A percentile compares a stretch with the other conserved stretches of the same genome.
These are phyloP conservation scores for Fusarium nematophilum DNA, from an alignment of 2,329 filamentous ascomycete genomes.

Conservation along the genomic window DNA sequence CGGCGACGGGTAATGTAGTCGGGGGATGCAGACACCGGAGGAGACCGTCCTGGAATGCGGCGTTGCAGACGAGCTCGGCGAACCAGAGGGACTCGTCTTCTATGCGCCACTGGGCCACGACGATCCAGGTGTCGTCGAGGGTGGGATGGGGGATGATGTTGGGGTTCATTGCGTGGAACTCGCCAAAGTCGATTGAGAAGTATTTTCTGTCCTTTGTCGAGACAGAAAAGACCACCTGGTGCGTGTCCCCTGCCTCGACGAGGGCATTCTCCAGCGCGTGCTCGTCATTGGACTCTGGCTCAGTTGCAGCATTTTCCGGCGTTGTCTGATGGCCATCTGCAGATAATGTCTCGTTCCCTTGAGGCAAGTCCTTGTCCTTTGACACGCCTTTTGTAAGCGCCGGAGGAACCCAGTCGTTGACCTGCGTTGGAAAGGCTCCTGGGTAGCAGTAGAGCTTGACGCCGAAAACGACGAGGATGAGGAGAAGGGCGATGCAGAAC, in stretches of 20 bases:
- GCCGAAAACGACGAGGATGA: slow-evolving; percentile 46
- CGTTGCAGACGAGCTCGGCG: slow-evolving; percentile 62
- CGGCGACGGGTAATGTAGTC: slow-evolving; percentile 56
- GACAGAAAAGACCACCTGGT: slow-evolving; percentile 58
- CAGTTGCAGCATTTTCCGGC: background rate
- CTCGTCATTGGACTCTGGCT: background rate
- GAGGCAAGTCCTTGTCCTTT: background rate
- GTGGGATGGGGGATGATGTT: slow-evolving; percentile 68
- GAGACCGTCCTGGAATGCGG: slow-evolving; percentile 55
- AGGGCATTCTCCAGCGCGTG: slow-evolving; percentile 1
- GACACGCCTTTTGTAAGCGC: slow-evolving; percentile 4
- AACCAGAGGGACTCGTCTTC: slow-evolving; percentile 47
- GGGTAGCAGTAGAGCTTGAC: slow-evolving; percentile 34
- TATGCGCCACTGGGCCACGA: slow-evolving; percentile 60
- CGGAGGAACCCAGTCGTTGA: slow-evolving; percentile 18
- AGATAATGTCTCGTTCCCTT: background rate
- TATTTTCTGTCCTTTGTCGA: slow-evolving; percentile 59
- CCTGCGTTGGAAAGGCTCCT: background rate
- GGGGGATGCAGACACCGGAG: slow-evolving; percentile 58
- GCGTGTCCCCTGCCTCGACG: slow-evolving; percentile 20
- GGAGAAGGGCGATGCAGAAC: slow-evolving; percentile 45
- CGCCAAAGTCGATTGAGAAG: slow-evolving; percentile 62
- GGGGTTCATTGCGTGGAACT: slow-evolving; percentile 60
- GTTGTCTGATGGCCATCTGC: background rate
- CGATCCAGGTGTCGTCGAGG: slow-evolving; percentile 59